Percentiles rank a stretch among this genome's conserved stretches.
Evolutionary conservation across 2,329 filamentous ascomycete genomes (phyloP).

Genomic region (Arthrobotrys musiformis): DNA sequence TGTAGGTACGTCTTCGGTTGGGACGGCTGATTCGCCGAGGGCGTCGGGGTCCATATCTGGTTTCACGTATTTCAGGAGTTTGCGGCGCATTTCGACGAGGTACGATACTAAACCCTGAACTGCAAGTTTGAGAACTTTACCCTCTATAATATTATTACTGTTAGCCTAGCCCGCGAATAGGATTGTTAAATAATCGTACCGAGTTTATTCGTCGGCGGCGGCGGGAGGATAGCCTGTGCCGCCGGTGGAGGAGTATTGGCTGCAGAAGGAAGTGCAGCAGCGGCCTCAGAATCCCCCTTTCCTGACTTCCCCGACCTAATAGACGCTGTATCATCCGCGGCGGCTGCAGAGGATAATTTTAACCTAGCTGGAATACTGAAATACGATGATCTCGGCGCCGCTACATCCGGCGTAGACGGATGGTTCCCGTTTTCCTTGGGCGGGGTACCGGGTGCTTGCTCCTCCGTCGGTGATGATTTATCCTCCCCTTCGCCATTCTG

Average conservation of each 20-base stretch:
- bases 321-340: conserved; percentile 28
- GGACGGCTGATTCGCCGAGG: conserved; percentile 66
- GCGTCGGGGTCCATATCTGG: conserved; percentile 69
- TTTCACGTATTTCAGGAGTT: conserved; percentile 59
- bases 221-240: neutral
- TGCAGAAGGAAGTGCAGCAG: conserved; percentile 2
- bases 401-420: conserved; percentile 27
- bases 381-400: conserved; percentile 27
- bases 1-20: conserved; percentile 53
- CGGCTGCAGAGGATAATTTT: conserved; percentile 21
- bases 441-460: conserved; percentile 63
- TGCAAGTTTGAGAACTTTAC: conserved; percentile 83
- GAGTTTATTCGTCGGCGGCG: conserved; percentile 27
- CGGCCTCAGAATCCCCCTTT: conserved; percentile 25
- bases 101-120: conserved; percentile 87
- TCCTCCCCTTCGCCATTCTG: conserved; percentile 66
- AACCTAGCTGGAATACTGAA: conserved; percentile 43
- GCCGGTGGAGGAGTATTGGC: conserved; percentile 26
- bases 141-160: conserved; percentile 67
- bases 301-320: conserved; percentile 42
- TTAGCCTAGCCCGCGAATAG: neutral
- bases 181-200: conserved; percentile 2
- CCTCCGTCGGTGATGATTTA: conserved; percentile 65
- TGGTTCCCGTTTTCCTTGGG: conserved; percentile 49
- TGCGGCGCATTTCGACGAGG: conserved; percentile 79